These are phyloP conservation scores for Populus deltoides DNA, from an alignment of 345 rosid species.

Conservation along the genomic window DNA sequence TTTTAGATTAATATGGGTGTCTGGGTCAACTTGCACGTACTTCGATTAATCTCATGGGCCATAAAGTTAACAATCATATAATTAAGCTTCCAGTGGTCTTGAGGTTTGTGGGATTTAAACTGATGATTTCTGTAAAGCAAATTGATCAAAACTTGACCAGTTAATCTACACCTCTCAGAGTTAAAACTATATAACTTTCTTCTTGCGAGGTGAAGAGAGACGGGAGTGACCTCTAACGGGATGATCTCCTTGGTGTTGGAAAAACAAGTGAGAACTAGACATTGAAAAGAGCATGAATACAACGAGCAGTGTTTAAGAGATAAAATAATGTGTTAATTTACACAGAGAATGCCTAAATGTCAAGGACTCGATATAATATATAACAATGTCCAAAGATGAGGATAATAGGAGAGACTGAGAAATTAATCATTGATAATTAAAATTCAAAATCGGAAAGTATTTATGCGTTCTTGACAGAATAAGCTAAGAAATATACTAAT, in stretches of 20 bases:
- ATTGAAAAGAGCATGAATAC: not conserved
- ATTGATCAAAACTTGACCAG: accelerated
- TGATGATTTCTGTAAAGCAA: accelerated
- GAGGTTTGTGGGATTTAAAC: accelerated
- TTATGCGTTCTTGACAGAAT: not conserved
- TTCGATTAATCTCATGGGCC: accelerated
- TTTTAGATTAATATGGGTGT: no score
- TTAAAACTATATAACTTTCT: no score
- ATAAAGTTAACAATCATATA: accelerated
- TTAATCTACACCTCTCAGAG: accelerated
- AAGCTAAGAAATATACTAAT: not conserved
- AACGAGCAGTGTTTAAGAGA: not conserved
- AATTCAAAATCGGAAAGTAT: not conserved
- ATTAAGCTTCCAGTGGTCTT: accelerated
- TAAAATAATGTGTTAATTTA: not conserved
- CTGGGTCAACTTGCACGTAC: accelerated
- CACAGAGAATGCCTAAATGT: not conserved
- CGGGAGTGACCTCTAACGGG: not conserved
- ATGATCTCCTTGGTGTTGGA: not conserved
- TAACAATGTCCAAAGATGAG: no score
- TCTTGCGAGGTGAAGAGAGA: not conserved
- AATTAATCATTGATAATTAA: no score
- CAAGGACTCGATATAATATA: not conserved
- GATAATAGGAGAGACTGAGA: no score
- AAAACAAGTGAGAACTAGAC: not conserved